Base-by-base conservation (phyloP, 371 early-diverging fungal genomes). In the Zychaea mexicana region DNA sequence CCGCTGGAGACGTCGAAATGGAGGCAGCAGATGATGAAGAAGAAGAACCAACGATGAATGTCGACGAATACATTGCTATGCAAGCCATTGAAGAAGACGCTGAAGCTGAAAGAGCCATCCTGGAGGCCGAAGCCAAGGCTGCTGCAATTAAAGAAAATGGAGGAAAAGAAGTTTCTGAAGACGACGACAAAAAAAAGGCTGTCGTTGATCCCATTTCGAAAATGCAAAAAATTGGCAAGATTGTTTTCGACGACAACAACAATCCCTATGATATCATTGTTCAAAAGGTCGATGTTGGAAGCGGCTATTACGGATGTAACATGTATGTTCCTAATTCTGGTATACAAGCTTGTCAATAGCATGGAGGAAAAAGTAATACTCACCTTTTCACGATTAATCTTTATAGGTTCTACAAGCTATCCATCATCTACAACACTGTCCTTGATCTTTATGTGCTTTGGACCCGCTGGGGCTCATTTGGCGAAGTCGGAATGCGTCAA, bases 381-480 rank as follows among this genome's bases (percentile, higher is more conserved):
- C n/a, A n/a, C n/a, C n/a, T n/a, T n/a, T n/a, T n/a, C n/a, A n/a
- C n/a, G n/a, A n/a, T n/a, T n/a, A n/a, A n/a, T n/a, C n/a, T n/a
- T 1, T 39, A 21, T 38, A 82, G 82, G 54, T 85, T 87, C 49
- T 88, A 88, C 73, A 85, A 83, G 52, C 61, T 86, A 73, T 84
- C 85, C 56, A 73, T 89, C 49, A 83, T 78, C n/a, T 64, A 74
- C 53, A 79, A 79, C 59, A 79, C 56, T 19, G 52, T 79, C 0
- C 65, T 78, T 4, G 79, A 85, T 57, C 52, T 85, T 0, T 83
- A 86, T 63, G 69, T 89, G 27, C 62, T 89, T 0, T 83, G 81
- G 78, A 89, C 85, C 15, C 76, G 85, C 17, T 89, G 87, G 86
- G 89, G 87, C 2, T 60, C 65, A 1, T 64, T 81, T 52, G 85